Evolutionary conservation across 2,329 filamentous ascomycete species (phyloP).

Genomic region (Trichoderma breve): DNA sequence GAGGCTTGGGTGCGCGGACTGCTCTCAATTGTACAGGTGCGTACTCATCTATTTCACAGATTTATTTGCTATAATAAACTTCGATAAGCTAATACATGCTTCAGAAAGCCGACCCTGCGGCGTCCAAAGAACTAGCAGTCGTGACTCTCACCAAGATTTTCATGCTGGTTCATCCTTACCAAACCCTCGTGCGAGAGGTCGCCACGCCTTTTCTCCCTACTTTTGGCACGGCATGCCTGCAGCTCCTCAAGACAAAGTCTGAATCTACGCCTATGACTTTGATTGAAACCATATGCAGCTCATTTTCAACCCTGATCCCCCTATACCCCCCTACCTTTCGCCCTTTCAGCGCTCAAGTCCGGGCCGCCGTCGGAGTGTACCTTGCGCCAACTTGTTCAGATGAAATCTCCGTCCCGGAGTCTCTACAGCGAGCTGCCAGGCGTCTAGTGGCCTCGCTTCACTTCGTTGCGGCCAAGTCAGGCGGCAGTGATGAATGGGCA

Average conservation of each 20-base stretch:
- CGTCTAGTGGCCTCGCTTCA: conserved; percentile 69
- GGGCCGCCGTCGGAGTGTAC: conserved; percentile 56
- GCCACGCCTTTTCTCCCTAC: conserved; percentile 76
- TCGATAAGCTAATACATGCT: neutral
- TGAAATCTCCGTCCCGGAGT: conserved; percentile 45
- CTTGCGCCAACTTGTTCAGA: conserved; percentile 64
- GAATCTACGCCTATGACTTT: conserved; percentile 45
- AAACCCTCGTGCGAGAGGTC: conserved; percentile 81
- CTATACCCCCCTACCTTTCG: conserved; percentile 81
- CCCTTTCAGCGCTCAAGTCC: conserved; percentile 68
- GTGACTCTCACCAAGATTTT: conserved; percentile 82
- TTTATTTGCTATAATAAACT: neutral
- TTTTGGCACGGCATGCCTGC: conserved; percentile 72
- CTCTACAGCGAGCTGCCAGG: conserved; percentile 57
- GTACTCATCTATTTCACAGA: neutral
- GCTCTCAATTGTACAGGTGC: conserved; percentile 70
- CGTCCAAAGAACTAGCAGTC: conserved; percentile 73
- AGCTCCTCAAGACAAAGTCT: conserved; percentile 54
- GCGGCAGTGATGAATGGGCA: conserved; percentile 74
- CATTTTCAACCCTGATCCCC: conserved; percentile 70
- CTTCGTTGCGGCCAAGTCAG: conserved; percentile 77
- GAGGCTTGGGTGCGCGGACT: conserved; percentile 77
- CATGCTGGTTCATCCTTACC: conserved; percentile 75
- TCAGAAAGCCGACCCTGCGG: conserved; percentile 72
- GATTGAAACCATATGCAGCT: conserved; percentile 66